Conservation (phyloP, 169 alveolate genomes). For the Eimeria maxima region DNA sequence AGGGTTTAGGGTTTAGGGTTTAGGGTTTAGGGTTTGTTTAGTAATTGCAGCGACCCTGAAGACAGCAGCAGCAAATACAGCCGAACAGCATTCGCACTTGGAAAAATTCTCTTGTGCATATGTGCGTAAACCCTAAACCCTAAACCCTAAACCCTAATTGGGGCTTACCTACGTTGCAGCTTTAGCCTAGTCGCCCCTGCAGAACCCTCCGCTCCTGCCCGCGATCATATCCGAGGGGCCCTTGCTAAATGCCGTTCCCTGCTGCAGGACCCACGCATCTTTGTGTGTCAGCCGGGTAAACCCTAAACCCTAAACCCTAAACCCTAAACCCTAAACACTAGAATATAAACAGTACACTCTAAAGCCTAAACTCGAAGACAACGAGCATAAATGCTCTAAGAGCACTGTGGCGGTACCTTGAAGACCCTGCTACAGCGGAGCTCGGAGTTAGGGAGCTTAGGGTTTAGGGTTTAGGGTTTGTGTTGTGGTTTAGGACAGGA, state of each 20-base stretch:
- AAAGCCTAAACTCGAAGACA: too few relatives aligned
- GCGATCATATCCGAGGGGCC: background rate
- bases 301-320: slow-evolving; percentile 49
- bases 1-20: slow-evolving; percentile 27
- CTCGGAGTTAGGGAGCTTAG: background rate
- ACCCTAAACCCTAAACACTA: background rate
- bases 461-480: slow-evolving; percentile 31
- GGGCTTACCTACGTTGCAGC: background rate
- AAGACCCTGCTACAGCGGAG: background rate
- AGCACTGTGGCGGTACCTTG: too few relatives aligned
- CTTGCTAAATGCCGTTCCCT: slow-evolving; percentile 2
- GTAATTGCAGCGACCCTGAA: background rate
- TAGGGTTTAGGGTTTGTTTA: background rate
- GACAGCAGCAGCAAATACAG: background rate
- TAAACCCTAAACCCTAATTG: background rate
- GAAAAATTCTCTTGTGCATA: too few relatives aligned
- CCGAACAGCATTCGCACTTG: background rate
- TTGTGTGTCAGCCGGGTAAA: slow-evolving; percentile 36
- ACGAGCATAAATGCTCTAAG: too few relatives aligned
- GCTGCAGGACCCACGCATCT: slow-evolving; percentile 9
- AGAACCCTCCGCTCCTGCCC: slow-evolving; percentile 23
- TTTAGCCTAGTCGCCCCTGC: slow-evolving; percentile 39
- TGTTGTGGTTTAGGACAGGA: slow-evolving; percentile 17
- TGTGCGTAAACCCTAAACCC: background rate
- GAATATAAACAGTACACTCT: background rate